Base-by-base conservation (phyloP, 305 asterid genomes). In the Solanum chacoense region DNA sequence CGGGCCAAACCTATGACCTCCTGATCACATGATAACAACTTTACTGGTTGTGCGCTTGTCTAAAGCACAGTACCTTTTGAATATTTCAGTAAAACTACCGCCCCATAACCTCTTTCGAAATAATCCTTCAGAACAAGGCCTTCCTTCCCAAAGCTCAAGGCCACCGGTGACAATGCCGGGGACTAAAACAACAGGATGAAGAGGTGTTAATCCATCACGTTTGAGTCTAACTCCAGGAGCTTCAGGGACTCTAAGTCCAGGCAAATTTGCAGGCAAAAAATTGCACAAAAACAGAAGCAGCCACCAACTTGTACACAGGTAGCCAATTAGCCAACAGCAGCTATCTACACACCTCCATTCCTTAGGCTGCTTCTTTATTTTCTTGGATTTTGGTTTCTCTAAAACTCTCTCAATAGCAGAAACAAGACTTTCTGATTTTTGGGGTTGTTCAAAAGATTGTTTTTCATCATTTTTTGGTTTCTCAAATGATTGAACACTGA, bases 81-180 rank as follows among this genome's bases (percentile, higher is more conserved):
- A 93, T 24, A 95, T 93, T 78, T 94, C 95, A 14, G 95, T 86
- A 89, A 96, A 95, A 90, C 94, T 91, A 37, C 98, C 98, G 22
- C 95, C 99, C 99, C 99, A 96, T 8, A 96, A 94, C 79, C 98
- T 91, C 81, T 92, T 93, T 40, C 99, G 93, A 85, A 95, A 96
- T 26, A 96, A 93, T 85, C 96, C 98, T 11, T 95, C 94, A 16
- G 96, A 91, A 90, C 98, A 96, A 6, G 99, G 97, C 90, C 94
- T 86, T 11, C 99, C 98, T 91, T 96, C 98, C 99, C 99, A 95
- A 8, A 96, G 96, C 94, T 95, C 99, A 20, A 96, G 97, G 5
- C 98, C 98, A 4, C 98, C 98, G 26, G 98, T 95, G 87, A 96
- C 94, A 93, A 95, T 95, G 91, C 98, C 98, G 37, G 98, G 98